Evolutionary conservation across 768 basidiomycete species (phyloP).

Genomic region (Pulveroboletus sp.): DNA sequence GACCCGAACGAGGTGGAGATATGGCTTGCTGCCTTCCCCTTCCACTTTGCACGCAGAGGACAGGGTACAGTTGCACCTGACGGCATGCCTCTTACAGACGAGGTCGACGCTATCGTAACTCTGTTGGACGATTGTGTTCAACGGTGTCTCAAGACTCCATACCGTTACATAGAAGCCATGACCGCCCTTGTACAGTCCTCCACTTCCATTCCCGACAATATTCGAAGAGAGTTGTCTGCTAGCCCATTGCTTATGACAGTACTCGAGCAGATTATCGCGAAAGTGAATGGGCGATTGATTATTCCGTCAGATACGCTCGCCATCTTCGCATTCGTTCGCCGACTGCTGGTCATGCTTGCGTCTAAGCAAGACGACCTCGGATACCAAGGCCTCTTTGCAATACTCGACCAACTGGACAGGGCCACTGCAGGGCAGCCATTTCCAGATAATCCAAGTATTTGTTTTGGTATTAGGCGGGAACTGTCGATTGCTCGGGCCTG

Average conservation of each 20-base stretch:
- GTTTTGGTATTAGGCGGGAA: slow-evolving; percentile 42
- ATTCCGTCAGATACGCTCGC: slow-evolving; percentile 59
- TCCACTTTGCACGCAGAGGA: slow-evolving; percentile 29
- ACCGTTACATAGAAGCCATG: slow-evolving; percentile 78
- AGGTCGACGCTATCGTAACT: slow-evolving; percentile 48
- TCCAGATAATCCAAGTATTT: slow-evolving; percentile 31
- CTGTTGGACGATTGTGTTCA: slow-evolving; percentile 88
- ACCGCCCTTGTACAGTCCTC: slow-evolving; percentile 29
- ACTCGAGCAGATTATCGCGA: slow-evolving; percentile 72
- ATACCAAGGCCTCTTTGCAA: slow-evolving; percentile 29
- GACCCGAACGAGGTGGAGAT: slow-evolving; percentile 62
- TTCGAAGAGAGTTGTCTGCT: slow-evolving; percentile 36
- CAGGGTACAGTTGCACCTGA: slow-evolving; percentile 44
- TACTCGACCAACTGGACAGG: slow-evolving; percentile 35
- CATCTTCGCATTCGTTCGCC: slow-evolving; percentile 58
- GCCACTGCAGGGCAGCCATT: slow-evolving; percentile 30
- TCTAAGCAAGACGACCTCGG: slow-evolving; percentile 47
- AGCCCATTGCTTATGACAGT: slow-evolving; percentile 80
- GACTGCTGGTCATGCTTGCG: slow-evolving; percentile 52
- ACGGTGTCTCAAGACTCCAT: slow-evolving; percentile 76
- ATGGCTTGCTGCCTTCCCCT: slow-evolving; percentile 70
- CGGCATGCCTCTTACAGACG: slow-evolving; percentile 48
- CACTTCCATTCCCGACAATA: background rate
- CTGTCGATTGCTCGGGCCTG: slow-evolving; percentile 36
- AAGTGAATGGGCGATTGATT: slow-evolving; percentile 51